Conservation (phyloP, 176 grass and related monocot genomes). For the Microstegium vimineum region DNA sequence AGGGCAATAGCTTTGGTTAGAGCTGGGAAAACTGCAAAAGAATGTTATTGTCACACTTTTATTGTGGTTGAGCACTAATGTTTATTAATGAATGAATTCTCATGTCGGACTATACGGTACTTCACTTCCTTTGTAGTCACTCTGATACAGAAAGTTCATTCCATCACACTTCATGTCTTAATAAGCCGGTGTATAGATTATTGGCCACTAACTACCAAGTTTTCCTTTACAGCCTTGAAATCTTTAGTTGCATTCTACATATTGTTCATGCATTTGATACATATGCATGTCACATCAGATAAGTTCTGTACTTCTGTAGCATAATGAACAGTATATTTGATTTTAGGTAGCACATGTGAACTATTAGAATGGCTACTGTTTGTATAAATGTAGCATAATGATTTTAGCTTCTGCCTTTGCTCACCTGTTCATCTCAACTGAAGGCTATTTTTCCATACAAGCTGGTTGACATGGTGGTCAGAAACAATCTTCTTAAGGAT, state of each 20-base stretch:
- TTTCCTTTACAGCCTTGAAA: not conserved
- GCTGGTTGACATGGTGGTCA: not conserved
- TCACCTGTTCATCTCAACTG: not conserved
- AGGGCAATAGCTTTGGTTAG: not conserved
- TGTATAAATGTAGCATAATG: not conserved
- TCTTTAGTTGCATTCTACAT: not conserved
- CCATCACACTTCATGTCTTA: not conserved
- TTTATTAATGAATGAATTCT: not conserved
- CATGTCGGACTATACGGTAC: not conserved
- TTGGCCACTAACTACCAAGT: not conserved
- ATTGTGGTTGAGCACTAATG: not conserved
- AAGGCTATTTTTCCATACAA: not conserved
- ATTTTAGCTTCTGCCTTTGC: not conserved
- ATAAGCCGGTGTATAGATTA: not conserved
- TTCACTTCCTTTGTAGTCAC: not conserved
- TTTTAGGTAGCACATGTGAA: not conserved
- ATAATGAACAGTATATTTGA: too few relatives aligned
- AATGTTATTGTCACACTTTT: not conserved
- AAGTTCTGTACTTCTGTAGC: too few relatives aligned
- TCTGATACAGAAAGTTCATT: not conserved
- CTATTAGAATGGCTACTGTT: not conserved
- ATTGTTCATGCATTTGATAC: not conserved
- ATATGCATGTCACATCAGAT: not conserved
- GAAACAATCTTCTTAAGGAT: not conserved
- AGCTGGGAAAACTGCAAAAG: not conserved